These are phyloP conservation scores for Nitzschia palea DNA, from an alignment of 108 stramenopile species.

Conservation along the genomic window DNA sequence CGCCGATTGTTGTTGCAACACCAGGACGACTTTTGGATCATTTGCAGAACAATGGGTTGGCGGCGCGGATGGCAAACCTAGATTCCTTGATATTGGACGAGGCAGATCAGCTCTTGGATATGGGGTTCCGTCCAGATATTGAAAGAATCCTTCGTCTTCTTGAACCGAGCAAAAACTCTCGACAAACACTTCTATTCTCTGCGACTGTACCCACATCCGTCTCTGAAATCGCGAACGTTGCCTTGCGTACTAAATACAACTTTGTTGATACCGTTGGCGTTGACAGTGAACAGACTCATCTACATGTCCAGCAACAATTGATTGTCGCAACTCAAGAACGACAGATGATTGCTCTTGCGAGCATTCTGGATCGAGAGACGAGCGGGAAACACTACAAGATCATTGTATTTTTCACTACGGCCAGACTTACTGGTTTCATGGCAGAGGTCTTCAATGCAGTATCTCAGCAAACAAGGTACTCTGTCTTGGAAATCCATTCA, in stretches of 20 bases:
- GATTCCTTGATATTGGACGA: slow-evolving; percentile 39
- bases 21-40: slow-evolving; percentile 96
- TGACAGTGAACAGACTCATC: slow-evolving; percentile 47
- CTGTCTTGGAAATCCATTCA: slow-evolving; percentile 87
- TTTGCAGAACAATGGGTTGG: slow-evolving; percentile 83
- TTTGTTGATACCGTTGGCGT: slow-evolving; percentile 60
- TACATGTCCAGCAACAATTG: slow-evolving; percentile 48
- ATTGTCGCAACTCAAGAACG: slow-evolving; percentile 34
- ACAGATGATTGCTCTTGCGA: slow-evolving; percentile 30
- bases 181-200: slow-evolving; percentile 89
- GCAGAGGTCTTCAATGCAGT: slow-evolving; percentile 72
- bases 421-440: slow-evolving; percentile 77
- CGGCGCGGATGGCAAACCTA: slow-evolving; percentile 30
- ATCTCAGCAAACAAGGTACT: slow-evolving; percentile 32
- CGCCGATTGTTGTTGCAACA: slow-evolving; percentile 91
- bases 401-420: slow-evolving; percentile 91
- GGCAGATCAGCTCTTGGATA: slow-evolving; percentile 83
- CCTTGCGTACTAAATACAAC: slow-evolving; percentile 34
- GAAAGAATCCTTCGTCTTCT: slow-evolving; percentile 61
- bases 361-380: slow-evolving; percentile 36
- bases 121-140: slow-evolving; percentile 92
- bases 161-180: slow-evolving; percentile 44
- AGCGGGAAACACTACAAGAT: slow-evolving; percentile 47
- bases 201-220: slow-evolving; percentile 83
- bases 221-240: slow-evolving; percentile 41